A percentile compares a stretch with the other conserved stretches of the same genome.
phyloP scores from a whole-genome alignment of 805 yeast species.

The Huiozyma naganishii region DNA sequence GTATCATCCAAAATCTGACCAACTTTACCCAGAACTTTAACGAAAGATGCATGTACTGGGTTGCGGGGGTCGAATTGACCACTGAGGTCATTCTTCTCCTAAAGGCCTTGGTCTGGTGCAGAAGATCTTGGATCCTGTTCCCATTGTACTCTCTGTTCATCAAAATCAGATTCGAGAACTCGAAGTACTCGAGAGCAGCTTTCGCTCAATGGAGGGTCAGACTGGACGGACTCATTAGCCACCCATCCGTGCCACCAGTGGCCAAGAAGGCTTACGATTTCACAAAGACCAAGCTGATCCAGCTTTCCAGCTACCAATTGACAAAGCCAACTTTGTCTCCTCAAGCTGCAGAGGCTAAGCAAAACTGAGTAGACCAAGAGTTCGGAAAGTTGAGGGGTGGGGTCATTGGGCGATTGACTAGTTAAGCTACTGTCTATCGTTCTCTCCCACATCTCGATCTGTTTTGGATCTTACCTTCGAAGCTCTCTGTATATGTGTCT shows the following conservation, averaged over 20 bases:
- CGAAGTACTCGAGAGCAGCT: slow-evolving; percentile 58
- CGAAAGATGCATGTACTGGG: slow-evolving; percentile 46
- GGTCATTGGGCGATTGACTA: background rate
- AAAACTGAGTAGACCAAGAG: background rate
- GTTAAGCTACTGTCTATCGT: too few relatives aligned
- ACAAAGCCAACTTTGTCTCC: slow-evolving; percentile 2
- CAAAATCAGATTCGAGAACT: slow-evolving; percentile 67
- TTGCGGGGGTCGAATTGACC: slow-evolving; percentile 48
- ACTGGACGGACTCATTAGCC: slow-evolving; percentile 43
- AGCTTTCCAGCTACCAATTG: slow-evolving; percentile 8
- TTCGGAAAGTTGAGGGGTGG: background rate
- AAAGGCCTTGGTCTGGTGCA: slow-evolving; percentile 49
- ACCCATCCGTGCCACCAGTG: slow-evolving; percentile 42
- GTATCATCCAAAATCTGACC: slow-evolving; percentile 24
- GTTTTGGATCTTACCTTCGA: background rate
- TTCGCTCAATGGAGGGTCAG: slow-evolving; percentile 62
- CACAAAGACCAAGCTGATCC: slow-evolving; percentile 6
- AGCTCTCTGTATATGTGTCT: too few relatives aligned
- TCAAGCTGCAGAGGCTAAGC: slow-evolving; percentile 1
- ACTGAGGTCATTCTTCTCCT: slow-evolving; percentile 34
- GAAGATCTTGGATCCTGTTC: slow-evolving; percentile 51
- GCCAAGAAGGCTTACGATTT: slow-evolving; percentile 28
- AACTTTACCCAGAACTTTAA: slow-evolving; percentile 42
- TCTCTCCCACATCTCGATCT: background rate
- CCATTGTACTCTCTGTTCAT: slow-evolving; percentile 50